Evolutionary conservation across 2,329 filamentous ascomycete species (phyloP), one percentile per base, ranked within the genome.

Genomic region (Xylaria hypoxylon): DNA sequence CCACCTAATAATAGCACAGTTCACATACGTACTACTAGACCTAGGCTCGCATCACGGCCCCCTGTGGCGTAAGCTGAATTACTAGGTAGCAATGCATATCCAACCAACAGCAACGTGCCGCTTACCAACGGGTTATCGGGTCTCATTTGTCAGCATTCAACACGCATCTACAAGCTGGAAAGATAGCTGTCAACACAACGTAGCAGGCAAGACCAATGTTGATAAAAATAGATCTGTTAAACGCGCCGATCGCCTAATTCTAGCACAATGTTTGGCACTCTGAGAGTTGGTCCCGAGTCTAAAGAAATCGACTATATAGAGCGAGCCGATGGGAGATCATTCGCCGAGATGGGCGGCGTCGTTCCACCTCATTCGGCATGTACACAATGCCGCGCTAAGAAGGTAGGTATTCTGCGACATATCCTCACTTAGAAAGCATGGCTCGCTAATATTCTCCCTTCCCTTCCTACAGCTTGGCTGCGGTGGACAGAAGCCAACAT

Each of bases 401-500:
- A 50, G 47, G 47, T 31, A 6, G 17, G 47, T n/a, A 15, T 31
- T 31, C 24, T 13, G 11, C 13, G 15, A 17, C 1, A 6, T 15
- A 50, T 26, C 10, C 13, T 6, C 5, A 26, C 2, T 2, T 22
- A 26, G 47, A 17, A 31, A n/a, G 13, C 15, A 5, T 31, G 5
- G 26, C 47, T 31, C 47, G 26, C 47, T 50, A n/a, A 31, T 26
- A 11, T 15, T 26, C 22, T 28, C 11, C 11, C 13, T 50, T 50
- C 26, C 22, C 13, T 6, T 8, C 5, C 28, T 17, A 24, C n/a
- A 50, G 47, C 24, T 50, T 31, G 22, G 47, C 11, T 50, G 47
- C 15, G 47, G 47, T 11, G 47, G 47, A n/a, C 47, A 50, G 19
- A 50, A 50, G 26, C 47, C 47, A 50, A 31, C 6, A 28, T 50